These are phyloP conservation scores for Pichia sp. DNA, from an alignment of 1,139 yeast genomes.

Conservation along the genomic window DNA sequence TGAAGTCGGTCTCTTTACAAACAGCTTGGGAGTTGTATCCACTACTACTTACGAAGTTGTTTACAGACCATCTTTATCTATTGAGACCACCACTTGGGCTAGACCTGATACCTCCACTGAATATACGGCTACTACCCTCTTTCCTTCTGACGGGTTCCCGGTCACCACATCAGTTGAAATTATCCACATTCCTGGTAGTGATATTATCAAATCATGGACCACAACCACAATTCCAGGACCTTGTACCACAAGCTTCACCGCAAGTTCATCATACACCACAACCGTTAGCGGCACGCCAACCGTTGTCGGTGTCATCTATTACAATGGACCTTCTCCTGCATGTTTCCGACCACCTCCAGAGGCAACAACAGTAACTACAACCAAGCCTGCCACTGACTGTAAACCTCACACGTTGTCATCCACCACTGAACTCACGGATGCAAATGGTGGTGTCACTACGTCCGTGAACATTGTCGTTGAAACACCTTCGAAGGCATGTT, in stretches of 20 bases:
- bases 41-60: neutral
- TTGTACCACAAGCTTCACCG: neutral
- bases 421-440: neutral
- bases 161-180: slow-evolving; percentile 3
- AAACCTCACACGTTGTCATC: neutral
- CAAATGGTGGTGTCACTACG: neutral
- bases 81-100: slow-evolving; percentile 2
- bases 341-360: slow-evolving; percentile 1
- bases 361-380: neutral
- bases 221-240: neutral
- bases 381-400: neutral
- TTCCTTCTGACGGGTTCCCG: slow-evolving; percentile 1
- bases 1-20: neutral
- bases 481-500: no score
- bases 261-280: neutral
- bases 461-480: no score
- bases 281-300: neutral
- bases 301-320: neutral
- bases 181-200: slow-evolving; percentile 2
- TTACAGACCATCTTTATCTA: neutral
- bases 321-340: neutral
- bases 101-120: neutral
- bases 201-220: slow-evolving; percentile 4
- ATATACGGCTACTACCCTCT: neutral
- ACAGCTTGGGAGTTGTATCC: neutral